phyloP scores from a whole-genome alignment of 371 early-diverging fungal genomes.

The Globomyces sp. region DNA sequence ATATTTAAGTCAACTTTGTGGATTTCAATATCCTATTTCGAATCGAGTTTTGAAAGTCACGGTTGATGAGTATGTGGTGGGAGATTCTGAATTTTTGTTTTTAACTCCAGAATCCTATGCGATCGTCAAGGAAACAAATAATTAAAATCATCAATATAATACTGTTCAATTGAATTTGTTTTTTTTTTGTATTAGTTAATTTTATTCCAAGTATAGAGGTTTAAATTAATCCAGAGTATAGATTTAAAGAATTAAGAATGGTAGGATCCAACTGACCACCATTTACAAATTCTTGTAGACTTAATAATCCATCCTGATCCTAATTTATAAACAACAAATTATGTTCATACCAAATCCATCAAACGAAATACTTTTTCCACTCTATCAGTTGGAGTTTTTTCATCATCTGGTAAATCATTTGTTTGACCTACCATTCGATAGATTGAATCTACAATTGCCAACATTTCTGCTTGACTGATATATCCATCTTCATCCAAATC shows the following conservation, averaged over 20 bases:
- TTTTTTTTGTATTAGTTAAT: no score
- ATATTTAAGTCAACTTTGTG: background rate
- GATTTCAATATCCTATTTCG: background rate
- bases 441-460: conserved; percentile 85
- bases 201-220: background rate
- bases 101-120: background rate
- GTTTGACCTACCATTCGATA: conserved; percentile 92
- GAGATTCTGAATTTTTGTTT: conserved; percentile 3
- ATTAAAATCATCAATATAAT: no score
- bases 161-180: no score
- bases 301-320: conserved; percentile 21
- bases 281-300: conserved; percentile 17
- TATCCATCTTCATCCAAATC: conserved; percentile 90
- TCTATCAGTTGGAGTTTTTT: conserved; percentile 83
- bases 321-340: conserved; percentile 22
- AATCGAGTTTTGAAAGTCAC: background rate
- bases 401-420: conserved; percentile 84
- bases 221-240: conserved; percentile 19
- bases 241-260: conserved; percentile 16
- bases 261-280: conserved; percentile 14
- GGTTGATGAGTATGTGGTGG: background rate
- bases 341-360: conserved; percentile 69
- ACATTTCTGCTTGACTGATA: conserved; percentile 88
- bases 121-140: no score
- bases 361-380: conserved; percentile 78